Conservation (phyloP, 2,329 filamentous ascomycete species). For the Trichophaea hybrida region DNA sequence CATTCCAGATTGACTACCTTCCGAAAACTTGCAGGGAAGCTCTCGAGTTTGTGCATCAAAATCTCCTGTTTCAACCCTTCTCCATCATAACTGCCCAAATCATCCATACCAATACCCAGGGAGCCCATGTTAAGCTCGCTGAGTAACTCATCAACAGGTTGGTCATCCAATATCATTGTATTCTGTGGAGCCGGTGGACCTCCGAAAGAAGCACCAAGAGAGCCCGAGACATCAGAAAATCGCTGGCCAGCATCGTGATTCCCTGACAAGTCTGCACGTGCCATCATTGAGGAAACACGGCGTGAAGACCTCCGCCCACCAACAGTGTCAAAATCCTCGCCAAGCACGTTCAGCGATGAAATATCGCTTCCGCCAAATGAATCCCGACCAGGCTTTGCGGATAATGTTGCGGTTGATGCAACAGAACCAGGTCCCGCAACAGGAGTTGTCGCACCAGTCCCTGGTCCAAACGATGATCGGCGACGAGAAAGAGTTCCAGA, state of each 20-base stretch:
- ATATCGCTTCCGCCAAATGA: slow-evolving; percentile 16
- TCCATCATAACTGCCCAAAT: slow-evolving; percentile 49
- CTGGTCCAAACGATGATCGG: slow-evolving; percentile 50
- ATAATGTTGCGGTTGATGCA: slow-evolving; percentile 29
- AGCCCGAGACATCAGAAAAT: slow-evolving; percentile 56
- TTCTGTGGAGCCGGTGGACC: slow-evolving; percentile 30
- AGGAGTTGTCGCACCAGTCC: slow-evolving; percentile 65
- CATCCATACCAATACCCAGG: slow-evolving; percentile 25
- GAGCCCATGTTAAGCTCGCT: slow-evolving; percentile 51
- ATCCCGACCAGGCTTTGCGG: slow-evolving; percentile 50
- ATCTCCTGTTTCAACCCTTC: slow-evolving; percentile 59
- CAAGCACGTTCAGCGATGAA: slow-evolving; percentile 44
- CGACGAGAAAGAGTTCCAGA: slow-evolving; percentile 48
- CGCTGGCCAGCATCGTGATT: slow-evolving; percentile 57
- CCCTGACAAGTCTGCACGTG: slow-evolving; percentile 63
- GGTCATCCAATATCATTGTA: slow-evolving; percentile 17
- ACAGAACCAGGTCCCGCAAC: slow-evolving; percentile 35
- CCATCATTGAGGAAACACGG: slow-evolving; percentile 80
- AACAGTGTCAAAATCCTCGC: slow-evolving; percentile 47
- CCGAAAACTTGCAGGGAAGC: slow-evolving; percentile 43
- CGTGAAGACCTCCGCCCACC: slow-evolving; percentile 48
- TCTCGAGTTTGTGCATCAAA: slow-evolving; percentile 56
- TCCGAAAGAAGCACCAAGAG: slow-evolving; percentile 61
- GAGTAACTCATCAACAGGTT: slow-evolving; percentile 52
- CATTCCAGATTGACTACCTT: slow-evolving; percentile 41